Base-by-base conservation (phyloP, 1,139 yeast species). In the Pneumocystis oryctolagi region DNA sequence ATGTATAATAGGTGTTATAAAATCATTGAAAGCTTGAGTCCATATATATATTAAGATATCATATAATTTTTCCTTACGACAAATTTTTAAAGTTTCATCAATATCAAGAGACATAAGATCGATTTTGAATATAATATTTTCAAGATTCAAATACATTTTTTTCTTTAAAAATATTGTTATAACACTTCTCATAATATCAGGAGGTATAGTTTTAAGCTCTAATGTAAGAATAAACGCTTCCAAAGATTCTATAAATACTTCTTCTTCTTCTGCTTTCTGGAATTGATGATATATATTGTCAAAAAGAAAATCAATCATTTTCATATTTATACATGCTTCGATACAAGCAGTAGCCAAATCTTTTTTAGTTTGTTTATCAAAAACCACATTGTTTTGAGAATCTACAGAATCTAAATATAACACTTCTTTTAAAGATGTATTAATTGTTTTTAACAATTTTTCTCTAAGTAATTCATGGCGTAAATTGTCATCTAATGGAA, bases 91-190 rank as follows among this genome's bases (percentile, higher is more conserved):
- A 0, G 92, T 82, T 37, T 84, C 72, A 72, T 89, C 95, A 59
- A 89, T 78, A 70, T 89, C 96, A 64, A 89, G 77, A n/a, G 82
- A 77, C 2, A 75, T 68, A 14, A 85, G 78, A 69, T 88, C 89
- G 31, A 89, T 72, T 12, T 82, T 73, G 68, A 94, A 84, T 18
- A 89, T 75, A 31, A 89, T 71, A 64, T 84, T 84, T 59, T 88
- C 88, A 28, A 89, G 75, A 0, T 75, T 71, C 2, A 78, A 78
- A 1, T 84, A 81, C 59, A 77, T 73, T 1, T 74, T 75, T 2
- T 69, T 68, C 0, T 73, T 66, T 0, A 80, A 77, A 67, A 81
- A 83, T 62, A 76, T 74, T 57, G 76, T 74, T 0, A 87, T 85
- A 73, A 89, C 76, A 18, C 76, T 78, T 67, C 82, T 82, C 67